Evolutionary conservation across 176 grass and related monocot genomes (phyloP), one percentile per base, ranked within the genome.

Genomic region (Typha latifolia): DNA sequence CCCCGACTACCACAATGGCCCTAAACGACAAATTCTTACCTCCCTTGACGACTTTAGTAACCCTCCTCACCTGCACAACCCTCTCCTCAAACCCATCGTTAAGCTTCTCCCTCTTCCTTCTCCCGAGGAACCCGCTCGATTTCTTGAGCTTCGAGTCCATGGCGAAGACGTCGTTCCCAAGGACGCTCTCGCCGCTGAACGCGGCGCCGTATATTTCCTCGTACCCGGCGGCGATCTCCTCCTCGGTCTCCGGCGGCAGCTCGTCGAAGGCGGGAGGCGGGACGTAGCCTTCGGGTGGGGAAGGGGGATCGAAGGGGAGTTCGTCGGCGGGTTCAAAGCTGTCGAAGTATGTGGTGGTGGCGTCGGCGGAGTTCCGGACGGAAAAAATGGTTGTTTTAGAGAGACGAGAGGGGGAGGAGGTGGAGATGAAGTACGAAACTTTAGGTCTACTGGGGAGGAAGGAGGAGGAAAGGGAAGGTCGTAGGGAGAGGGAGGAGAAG

Each of bases 41-140:
- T 52, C 85, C 85, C 72, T 97, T 97, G 72, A 97, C 93, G 67
- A 92, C 85, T 71, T 89, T 90, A 24, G 85, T 89, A 66, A 92
- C 88, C 78, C 85, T 81, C 48, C 75, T 74, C 66, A 96, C 93
- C 83, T 97, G 82, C 15, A 97, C 72, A 37, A 92, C 83, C 47
- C 85, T 77, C 72, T 97, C 93, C 69, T 80, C 87, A 64, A 97
- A 97, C 7, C 87, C 88, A 51, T 97, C 93, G 49, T 47, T 83
- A 62, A 85, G 83, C 49, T 63, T 90, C 65, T 82, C 75, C 50
- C 84, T 77, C 51, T 86, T 84, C 66, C 79, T 75, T 82, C 86
- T 80, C 55, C 84, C 84, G 21, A 88, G 63, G 3, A 86, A 77
- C 23, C 86, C 88, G 48, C 82, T 80, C 19, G 70, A 49, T 61